Percentiles rank a stretch among this genome's conserved stretches.
These are phyloP conservation scores for Corynespora cassiicola DNA, from an alignment of 2,329 filamentous ascomycete genomes.

Conservation along the genomic window DNA sequence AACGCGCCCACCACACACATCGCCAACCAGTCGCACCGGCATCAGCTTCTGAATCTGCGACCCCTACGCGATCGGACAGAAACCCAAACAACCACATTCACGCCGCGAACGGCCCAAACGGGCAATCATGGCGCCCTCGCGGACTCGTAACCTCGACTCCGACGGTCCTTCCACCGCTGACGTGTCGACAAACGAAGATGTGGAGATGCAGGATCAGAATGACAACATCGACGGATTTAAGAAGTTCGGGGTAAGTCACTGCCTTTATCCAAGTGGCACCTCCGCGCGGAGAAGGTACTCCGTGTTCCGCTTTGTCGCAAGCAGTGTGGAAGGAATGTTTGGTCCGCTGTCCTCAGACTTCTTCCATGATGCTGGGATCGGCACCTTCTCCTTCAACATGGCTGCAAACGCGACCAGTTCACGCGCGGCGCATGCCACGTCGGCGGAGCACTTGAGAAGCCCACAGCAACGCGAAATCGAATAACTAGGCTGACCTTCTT, in stretches of 20 bases:
- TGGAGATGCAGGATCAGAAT: slow-evolving; percentile 46
- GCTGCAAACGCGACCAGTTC: neutral
- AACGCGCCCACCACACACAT: slow-evolving; percentile 30
- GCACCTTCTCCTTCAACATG: too few species aligned
- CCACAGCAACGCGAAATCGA: too few species aligned
- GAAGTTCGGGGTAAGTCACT: slow-evolving; percentile 40
- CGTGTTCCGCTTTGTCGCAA: too few species aligned
- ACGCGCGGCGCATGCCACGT: slow-evolving; percentile 3
- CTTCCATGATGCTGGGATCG: too few species aligned
- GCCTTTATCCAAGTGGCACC: too few species aligned
- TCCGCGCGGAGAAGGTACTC: too few species aligned
- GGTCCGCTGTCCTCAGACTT: too few species aligned
- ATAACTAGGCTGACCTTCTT: slow-evolving; percentile 30
- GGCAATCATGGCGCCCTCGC: slow-evolving; percentile 47
- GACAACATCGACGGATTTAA: slow-evolving; percentile 40
- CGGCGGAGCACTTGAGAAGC: neutral
- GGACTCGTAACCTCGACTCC: slow-evolving; percentile 42
- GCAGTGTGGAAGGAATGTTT: too few species aligned
- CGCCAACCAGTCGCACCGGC: slow-evolving; percentile 11
- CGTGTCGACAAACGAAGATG: slow-evolving; percentile 44
- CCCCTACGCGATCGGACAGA: slow-evolving; percentile 8
- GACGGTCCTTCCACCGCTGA: slow-evolving; percentile 45
- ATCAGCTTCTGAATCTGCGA: slow-evolving; percentile 9
- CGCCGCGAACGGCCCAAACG: slow-evolving; percentile 40
- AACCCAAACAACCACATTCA: slow-evolving; percentile 18